Conservation (phyloP, 768 basidiomycete genomes). For the Calocera cornea region DNA sequence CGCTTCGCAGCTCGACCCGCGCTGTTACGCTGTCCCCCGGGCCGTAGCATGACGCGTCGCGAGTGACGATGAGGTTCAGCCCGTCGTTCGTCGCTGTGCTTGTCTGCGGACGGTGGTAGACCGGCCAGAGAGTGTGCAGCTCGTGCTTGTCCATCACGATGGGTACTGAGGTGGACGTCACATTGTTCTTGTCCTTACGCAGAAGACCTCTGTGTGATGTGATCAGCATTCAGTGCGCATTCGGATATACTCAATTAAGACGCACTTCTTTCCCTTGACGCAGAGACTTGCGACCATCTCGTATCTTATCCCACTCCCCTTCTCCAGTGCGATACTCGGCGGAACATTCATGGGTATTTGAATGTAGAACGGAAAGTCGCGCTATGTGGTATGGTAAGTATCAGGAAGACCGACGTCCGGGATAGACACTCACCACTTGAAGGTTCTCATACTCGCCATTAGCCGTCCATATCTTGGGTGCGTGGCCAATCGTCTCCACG, state of each 20-base stretch:
- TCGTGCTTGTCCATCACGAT: slow-evolving; percentile 90
- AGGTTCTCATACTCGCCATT: slow-evolving; percentile 58
- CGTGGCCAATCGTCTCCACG: slow-evolving; percentile 67
- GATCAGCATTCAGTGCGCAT: background rate
- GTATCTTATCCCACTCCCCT: slow-evolving; percentile 71
- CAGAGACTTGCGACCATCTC: slow-evolving; percentile 82
- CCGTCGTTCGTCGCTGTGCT: slow-evolving; percentile 54
- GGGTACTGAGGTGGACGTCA: slow-evolving; percentile 49
- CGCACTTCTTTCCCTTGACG: slow-evolving; percentile 71
- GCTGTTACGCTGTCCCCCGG: slow-evolving; percentile 71
- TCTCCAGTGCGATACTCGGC: slow-evolving; percentile 68
- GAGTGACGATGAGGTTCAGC: slow-evolving; percentile 60
- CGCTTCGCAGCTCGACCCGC: slow-evolving; percentile 57
- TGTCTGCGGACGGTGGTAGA: slow-evolving; percentile 65
- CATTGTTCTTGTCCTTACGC: slow-evolving; percentile 59
- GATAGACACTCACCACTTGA: slow-evolving; percentile 40
- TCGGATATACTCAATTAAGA: background rate
- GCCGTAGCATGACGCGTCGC: slow-evolving; percentile 67
- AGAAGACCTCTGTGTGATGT: slow-evolving; percentile 50
- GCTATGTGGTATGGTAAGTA: slow-evolving; percentile 30
- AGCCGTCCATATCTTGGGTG: slow-evolving; percentile 76
- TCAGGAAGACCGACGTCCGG: background rate
- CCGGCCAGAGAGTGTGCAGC: slow-evolving; percentile 83
- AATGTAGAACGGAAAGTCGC: slow-evolving; percentile 80
- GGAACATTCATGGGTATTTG: slow-evolving; percentile 88